A percentile compares a stretch with the other conserved stretches of the same genome.
Conservation (phyloP, 1,284 basidiomycete genomes). For the Porodaedalea pini region DNA sequence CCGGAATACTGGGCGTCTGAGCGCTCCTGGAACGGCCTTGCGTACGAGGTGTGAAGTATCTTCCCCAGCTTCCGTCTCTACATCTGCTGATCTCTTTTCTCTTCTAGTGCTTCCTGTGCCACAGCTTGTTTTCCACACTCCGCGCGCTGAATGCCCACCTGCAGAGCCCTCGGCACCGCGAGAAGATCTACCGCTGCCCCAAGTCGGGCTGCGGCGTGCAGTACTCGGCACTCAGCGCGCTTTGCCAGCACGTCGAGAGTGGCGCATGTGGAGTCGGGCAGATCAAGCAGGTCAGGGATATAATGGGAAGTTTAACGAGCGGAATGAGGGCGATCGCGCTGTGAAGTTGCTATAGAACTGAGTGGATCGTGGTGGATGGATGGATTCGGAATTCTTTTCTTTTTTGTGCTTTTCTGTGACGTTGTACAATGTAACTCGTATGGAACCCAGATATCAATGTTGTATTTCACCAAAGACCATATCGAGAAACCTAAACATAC, state of each 20-base stretch:
- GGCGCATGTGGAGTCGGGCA: conserved; percentile 24
- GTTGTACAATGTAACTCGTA: too few species aligned
- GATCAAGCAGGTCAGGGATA: conserved; percentile 23
- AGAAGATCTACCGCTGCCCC: conserved; percentile 25
- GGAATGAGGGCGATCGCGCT: conserved; percentile 11
- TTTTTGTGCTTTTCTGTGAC: too few species aligned
- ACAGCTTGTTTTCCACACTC: conserved; percentile 28
- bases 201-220: conserved; percentile 20
- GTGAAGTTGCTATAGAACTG: too few species aligned
- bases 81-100: too few species aligned
- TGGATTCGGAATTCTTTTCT: too few species aligned
- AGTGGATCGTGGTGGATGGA: too few species aligned
- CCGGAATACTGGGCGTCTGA: conserved; percentile 31
- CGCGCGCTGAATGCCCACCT: conserved; percentile 33
- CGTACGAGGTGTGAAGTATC: too few species aligned
- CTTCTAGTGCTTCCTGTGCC: conserved; percentile 40
- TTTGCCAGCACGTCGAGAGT: conserved; percentile 27
- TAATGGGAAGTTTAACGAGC: background rate
- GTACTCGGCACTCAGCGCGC: conserved; percentile 24
- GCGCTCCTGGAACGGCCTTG: conserved; percentile 34
- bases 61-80: too few species aligned
- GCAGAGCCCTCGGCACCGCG: conserved; percentile 30
- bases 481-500: too few species aligned
- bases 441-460: too few species aligned
- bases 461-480: too few species aligned